Base-by-base conservation (phyloP, 805 yeast genomes). In the Yarrowia sp. region DNA sequence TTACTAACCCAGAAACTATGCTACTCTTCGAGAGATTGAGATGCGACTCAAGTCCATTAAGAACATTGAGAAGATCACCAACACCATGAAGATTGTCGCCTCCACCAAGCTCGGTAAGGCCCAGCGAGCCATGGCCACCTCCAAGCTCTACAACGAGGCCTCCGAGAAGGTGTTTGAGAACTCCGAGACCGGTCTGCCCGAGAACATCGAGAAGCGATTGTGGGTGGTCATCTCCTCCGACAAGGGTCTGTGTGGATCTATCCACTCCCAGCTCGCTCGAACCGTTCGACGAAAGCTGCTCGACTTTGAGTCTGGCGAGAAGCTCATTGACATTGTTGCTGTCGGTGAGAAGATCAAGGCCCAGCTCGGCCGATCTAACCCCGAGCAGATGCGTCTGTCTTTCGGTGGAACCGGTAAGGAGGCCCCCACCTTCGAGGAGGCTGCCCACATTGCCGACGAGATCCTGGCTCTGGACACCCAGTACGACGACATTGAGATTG, bases 1-100 rank as follows among this genome's bases (percentile, higher is more conserved):
- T 11, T 40, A 15, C 56, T 48, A 63, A 46, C 45, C 14, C 72
- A 91, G 97, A 89, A 89, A 88, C 85, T 94, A 92, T 85, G 99
- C 99, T 77, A 95, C 99, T 75, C 86, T 95, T 80, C 94, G 98
- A 85, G 99, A 95, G 83, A 96, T 95, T 78, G 99, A 95, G 85
- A 90, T 87, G 82, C 96, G 99, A 85, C 88, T 95, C 79, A 95
- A 95, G 85, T 92, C 98, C 73, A 95, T 95, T 81, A 95, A 94
- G 86, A 95, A 95, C 87, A 94, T 95, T 81, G 98, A 95, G 84
- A 95, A 95, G 86, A 95, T 95, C 84, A 95, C 99, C 83, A 95
- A 95, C 84, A 95, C 99, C 82, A 95, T 95, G 98, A 95, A 93
- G 86, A 89, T 95, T 82, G 99, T 95, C 77, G 99, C 99, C 50